Evolutionary conservation across 208 protist genomes (phyloP).

Genomic region (Porcisia deanei): DNA sequence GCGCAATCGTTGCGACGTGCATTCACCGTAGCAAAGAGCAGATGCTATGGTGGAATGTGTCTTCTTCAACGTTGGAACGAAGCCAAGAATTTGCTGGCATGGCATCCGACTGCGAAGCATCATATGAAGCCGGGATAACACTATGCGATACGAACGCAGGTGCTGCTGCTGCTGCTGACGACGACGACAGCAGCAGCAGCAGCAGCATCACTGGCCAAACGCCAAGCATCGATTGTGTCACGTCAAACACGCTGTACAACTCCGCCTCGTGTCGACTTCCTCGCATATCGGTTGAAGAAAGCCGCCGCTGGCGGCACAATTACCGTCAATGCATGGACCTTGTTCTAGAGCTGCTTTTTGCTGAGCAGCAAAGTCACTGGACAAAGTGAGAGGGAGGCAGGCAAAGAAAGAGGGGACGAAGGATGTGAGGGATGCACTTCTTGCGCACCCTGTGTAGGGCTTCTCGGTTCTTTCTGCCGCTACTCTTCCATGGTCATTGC

Average conservation of each 20-base stretch:
- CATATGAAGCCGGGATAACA: not conserved
- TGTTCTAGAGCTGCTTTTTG: conserved; percentile 21
- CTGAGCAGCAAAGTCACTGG: conserved; percentile 19
- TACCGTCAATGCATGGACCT: conserved; percentile 24
- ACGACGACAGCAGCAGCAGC: too few relatives aligned
- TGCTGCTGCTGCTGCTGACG: not conserved
- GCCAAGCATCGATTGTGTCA: not conserved
- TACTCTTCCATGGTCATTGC: too few relatives aligned
- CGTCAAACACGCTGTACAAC: not conserved
- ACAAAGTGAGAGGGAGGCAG: not conserved
- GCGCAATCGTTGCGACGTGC: conserved; percentile 14
- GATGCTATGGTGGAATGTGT: conserved; percentile 5
- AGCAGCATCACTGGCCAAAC: not conserved
- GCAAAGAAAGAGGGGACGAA: too few relatives aligned
- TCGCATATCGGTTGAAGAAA: conserved; percentile 5
- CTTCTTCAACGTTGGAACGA: not conserved
- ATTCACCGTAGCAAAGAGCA: conserved; percentile 9
- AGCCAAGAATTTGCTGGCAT: not conserved
- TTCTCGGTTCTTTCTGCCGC: not conserved
- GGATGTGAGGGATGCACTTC: not conserved
- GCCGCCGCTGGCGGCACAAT: not conserved
- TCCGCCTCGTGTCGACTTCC: not conserved
- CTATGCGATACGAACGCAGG: not conserved
- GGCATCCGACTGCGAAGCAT: not conserved
- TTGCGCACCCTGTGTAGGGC: not conserved